Conservation (phyloP, 805 yeast genomes). For the Kluyveromyces starmeri region DNA sequence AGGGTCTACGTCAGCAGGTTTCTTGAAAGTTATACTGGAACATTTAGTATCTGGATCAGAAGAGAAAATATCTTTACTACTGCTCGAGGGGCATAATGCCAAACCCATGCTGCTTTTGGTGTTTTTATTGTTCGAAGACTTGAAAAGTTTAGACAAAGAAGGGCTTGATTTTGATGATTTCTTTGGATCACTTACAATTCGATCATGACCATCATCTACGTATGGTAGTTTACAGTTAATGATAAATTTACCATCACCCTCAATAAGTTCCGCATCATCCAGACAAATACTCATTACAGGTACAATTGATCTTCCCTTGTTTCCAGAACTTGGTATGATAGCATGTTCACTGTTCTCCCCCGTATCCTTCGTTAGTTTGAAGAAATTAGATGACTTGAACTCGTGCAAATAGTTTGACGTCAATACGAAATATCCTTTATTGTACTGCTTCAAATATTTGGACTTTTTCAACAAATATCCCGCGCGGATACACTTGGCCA, state of each 20-base stretch:
- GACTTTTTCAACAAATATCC: constrained; percentile 55
- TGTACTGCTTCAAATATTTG: constrained; percentile 51
- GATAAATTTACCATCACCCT: constrained; percentile 33
- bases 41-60: constrained; percentile 12
- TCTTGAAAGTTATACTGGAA: constrained; percentile 24
- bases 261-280: constrained; percentile 28
- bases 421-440: constrained; percentile 55
- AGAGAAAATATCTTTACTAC: neutral
- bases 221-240: constrained; percentile 29
- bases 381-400: constrained; percentile 38
- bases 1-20: constrained; percentile 24
- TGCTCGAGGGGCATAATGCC: neutral
- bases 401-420: constrained; percentile 63
- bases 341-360: constrained; percentile 10
- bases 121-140: constrained; percentile 10
- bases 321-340: constrained; percentile 7
- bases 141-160: constrained; percentile 15
- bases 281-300: constrained; percentile 36
- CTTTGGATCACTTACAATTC: constrained; percentile 13
- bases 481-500: constrained; percentile 45
- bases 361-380: constrained; percentile 12
- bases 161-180: constrained; percentile 14
- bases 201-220: constrained; percentile 13
- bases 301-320: constrained; percentile 42
- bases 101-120: constrained; percentile 6